A percentile compares a stretch with the other conserved stretches of the same genome.
Conservation (phyloP, 202 grass and related monocot genomes). For the Setaria viridis region DNA sequence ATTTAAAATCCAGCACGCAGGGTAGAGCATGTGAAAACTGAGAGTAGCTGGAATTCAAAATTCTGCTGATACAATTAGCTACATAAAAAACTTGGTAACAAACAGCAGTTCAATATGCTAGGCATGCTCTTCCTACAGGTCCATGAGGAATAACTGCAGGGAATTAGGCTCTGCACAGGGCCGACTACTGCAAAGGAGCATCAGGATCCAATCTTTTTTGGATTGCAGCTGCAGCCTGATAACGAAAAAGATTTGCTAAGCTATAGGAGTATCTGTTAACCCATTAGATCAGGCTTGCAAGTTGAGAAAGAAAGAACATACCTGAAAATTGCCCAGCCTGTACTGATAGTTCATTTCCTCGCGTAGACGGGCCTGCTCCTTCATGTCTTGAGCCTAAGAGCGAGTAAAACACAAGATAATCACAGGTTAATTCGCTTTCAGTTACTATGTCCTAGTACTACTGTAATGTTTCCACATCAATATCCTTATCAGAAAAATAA, state of each 20-base stretch:
- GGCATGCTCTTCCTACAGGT: neutral
- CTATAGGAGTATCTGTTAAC: neutral
- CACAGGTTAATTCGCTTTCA: neutral
- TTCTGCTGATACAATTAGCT: constrained; percentile 5
- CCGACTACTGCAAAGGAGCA: constrained; percentile 65
- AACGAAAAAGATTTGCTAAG: constrained; percentile 19
- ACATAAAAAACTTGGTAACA: neutral
- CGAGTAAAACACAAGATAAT: neutral
- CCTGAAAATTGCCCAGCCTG: constrained; percentile 91
- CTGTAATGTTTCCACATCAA: neutral
- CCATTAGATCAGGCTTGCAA: neutral
- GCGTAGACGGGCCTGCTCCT: constrained; percentile 85
- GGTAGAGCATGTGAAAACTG: constrained; percentile 25
- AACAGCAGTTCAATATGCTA: neutral
- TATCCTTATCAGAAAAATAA: neutral
- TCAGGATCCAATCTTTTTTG: constrained; percentile 97
- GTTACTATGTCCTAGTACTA: neutral
- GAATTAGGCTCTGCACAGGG: neutral
- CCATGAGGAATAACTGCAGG: neutral
- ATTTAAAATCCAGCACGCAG: neutral
- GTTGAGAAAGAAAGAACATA: constrained; percentile 39
- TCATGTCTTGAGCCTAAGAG: constrained; percentile 97
- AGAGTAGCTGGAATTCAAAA: neutral
- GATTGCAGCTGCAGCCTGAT: constrained; percentile 95
- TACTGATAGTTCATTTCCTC: constrained; percentile 99